These are phyloP conservation scores for Waltergamsia citrina DNA, from an alignment of 2,329 filamentous ascomycete species.

Conservation along the genomic window DNA sequence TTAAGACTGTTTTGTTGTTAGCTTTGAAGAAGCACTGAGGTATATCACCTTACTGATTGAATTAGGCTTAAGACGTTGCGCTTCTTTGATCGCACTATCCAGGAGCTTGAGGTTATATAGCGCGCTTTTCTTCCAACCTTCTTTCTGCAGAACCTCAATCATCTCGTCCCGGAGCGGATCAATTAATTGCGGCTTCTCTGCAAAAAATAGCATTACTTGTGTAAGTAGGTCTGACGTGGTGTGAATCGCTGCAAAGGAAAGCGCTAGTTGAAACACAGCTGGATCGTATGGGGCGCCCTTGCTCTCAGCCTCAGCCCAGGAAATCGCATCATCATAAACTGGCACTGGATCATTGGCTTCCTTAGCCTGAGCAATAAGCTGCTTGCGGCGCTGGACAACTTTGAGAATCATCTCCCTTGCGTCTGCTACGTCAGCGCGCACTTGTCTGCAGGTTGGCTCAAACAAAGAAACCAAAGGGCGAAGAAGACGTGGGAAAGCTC, in stretches of 20 bases:
- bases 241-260: slow-evolving; percentile 41
- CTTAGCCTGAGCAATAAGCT: slow-evolving; percentile 19
- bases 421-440: slow-evolving; percentile 9
- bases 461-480: slow-evolving; percentile 36
- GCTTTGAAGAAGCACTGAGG: neutral
- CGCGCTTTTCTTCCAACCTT: slow-evolving; percentile 32
- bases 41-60: slow-evolving; percentile 14
- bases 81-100: slow-evolving; percentile 42
- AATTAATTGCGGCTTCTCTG: slow-evolving; percentile 25
- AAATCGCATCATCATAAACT: slow-evolving; percentile 33
- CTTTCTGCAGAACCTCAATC: neutral
- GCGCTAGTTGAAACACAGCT: slow-evolving; percentile 8
- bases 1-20: slow-evolving; percentile 2
- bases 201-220: slow-evolving; percentile 19
- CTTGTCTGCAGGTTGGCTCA: slow-evolving; percentile 23
- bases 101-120: slow-evolving; percentile 33
- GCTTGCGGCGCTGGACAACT: slow-evolving; percentile 33
- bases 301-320: slow-evolving; percentile 43
- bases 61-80: slow-evolving; percentile 34
- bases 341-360: slow-evolving; percentile 27
- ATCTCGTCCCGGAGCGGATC: slow-evolving; percentile 32
- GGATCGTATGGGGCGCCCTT: slow-evolving; percentile 6
- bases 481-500: slow-evolving; percentile 30
- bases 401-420: slow-evolving; percentile 15
- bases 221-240: slow-evolving; percentile 30